Percentiles rank a stretch among this genome's conserved stretches.
These are phyloP conservation scores for Penicillium sp. DNA, from an alignment of 2,329 filamentous ascomycete genomes.

Conservation along the genomic window DNA sequence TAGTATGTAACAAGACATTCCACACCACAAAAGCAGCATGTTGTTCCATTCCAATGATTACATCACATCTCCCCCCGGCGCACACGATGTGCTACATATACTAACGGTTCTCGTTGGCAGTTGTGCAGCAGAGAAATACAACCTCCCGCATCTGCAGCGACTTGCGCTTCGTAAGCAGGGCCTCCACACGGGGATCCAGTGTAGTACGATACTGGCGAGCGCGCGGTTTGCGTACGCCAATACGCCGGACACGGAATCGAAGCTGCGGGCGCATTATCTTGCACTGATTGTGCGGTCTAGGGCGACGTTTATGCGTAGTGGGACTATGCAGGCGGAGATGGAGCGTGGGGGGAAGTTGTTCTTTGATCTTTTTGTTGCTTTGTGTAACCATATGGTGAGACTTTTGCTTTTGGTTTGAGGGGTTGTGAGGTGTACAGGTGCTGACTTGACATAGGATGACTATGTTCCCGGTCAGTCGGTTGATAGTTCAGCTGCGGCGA, in stretches of 20 bases:
- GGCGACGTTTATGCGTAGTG: constrained; percentile 86
- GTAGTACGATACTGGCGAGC: constrained; percentile 78
- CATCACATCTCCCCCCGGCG: neutral
- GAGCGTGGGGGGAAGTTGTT: constrained; percentile 81
- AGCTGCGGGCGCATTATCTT: constrained; percentile 84
- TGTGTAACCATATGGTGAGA: constrained; percentile 84
- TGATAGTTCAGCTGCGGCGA: constrained; percentile 16
- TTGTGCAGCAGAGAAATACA: constrained; percentile 82
- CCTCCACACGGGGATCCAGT: constrained; percentile 78
- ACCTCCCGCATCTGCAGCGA: constrained; percentile 78
- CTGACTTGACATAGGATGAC: constrained; percentile 25
- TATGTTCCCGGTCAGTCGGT: constrained; percentile 17
- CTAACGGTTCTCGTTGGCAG: constrained; percentile 10
- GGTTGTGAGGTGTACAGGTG: neutral
- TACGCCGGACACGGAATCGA: constrained; percentile 87
- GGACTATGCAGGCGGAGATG: constrained; percentile 96
- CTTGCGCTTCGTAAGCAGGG: constrained; percentile 86
- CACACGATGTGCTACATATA: neutral
- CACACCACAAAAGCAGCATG: too few species aligned
- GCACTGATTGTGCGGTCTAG: constrained; percentile 87
- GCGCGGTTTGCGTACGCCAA: constrained; percentile 88
- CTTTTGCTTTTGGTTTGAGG: neutral
- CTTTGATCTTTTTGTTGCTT: constrained; percentile 89
- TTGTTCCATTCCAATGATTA: too few species aligned
- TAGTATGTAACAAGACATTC: constrained; percentile 53